Percentiles rank a stretch among this genome's conserved stretches.
phyloP scores from a whole-genome alignment of 2,329 filamentous ascomycete genomes.

The Phaeosphaeriaceae sp. region DNA sequence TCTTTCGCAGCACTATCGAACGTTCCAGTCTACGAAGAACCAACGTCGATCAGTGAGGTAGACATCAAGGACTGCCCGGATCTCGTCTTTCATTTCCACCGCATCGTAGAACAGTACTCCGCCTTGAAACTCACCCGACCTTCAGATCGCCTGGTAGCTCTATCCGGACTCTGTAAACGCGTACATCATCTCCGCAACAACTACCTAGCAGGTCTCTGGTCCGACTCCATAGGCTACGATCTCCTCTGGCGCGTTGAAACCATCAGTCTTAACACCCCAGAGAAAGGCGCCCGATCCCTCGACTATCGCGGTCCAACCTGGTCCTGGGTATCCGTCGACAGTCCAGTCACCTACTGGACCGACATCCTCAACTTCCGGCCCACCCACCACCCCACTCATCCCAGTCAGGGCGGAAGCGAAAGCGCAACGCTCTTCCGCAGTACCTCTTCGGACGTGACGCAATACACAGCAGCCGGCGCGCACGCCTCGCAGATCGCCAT shows the following conservation, averaged over 20 bases:
- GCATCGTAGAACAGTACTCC: constrained; percentile 24
- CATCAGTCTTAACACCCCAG: constrained; percentile 5
- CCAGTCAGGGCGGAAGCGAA: background rate
- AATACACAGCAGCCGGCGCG: constrained; percentile 2
- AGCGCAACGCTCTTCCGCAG: constrained; percentile 1
- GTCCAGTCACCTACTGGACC: constrained; percentile 17
- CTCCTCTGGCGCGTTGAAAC: constrained; percentile 25
- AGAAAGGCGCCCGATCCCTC: background rate
- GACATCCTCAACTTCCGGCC: constrained; percentile 17
- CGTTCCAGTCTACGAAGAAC: constrained; percentile 2
- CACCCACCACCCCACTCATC: constrained; percentile 1
- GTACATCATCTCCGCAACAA: constrained; percentile 20
- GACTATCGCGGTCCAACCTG: constrained; percentile 20
- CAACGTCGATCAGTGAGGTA: background rate
- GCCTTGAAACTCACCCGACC: constrained; percentile 13
- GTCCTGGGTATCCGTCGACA: constrained; percentile 22
- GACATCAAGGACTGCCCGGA: constrained; percentile 12
- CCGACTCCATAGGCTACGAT: constrained; percentile 22
- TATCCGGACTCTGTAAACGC: constrained; percentile 21
- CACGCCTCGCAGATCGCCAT: constrained; percentile 2
- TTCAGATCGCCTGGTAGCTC: constrained; percentile 18
- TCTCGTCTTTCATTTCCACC: constrained; percentile 16
- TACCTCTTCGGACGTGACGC: background rate
- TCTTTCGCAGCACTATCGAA: constrained; percentile 4
- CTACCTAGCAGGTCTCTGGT: constrained; percentile 23